Evolutionary conservation across 2,329 filamentous ascomycete genomes (phyloP), one percentile per base, ranked within the genome.

Genomic region (Fusarium sp.): DNA sequence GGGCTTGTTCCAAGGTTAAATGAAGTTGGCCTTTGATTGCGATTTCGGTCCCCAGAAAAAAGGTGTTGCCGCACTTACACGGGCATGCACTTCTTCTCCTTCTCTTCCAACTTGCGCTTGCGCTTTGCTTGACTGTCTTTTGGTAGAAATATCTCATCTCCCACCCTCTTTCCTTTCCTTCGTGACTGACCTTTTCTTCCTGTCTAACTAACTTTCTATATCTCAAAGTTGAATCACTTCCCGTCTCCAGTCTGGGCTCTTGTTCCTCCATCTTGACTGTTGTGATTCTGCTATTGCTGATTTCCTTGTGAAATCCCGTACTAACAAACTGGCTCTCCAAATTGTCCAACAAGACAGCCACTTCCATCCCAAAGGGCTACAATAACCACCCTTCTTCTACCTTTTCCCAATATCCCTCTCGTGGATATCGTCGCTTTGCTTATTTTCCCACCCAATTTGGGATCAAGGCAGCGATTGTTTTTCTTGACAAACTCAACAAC

Each of bases 61-160:
- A 70, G 42, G 50, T 51, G 54, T 58, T 45, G 63, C 65, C 53
- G 73, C 74, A 76, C 74, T 77, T 77, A 78, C 67, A 77, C 61
- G 54, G 53, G 44, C 33, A 30, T 64, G 42, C 60, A 59, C 51
- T 39, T 63, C 28, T 35, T 38, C 33, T 26, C 31, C 48, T 36
- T 48, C 33, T 28, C 45, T 42, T 38, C 57, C 31, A 31, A 56
- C 41, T 30, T 50, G 24, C 54, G 22, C 59, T 55, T 50, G 42
- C 61, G 41, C 53, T 51, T 44, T 36, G 42, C 39, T 45, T 48
- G 41, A 58, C 57, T 48, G 42, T 30, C 42, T 22, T 28, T 39
- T 18, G 39, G 42, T 75, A 77, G 75, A 78, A 77, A 78, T 78
- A 78, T 70, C 67, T 50, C 56, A 50, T 78, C 75, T 76, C 65